Conservation (phyloP, 805 yeast species). For the Starmerella bombi region DNA sequence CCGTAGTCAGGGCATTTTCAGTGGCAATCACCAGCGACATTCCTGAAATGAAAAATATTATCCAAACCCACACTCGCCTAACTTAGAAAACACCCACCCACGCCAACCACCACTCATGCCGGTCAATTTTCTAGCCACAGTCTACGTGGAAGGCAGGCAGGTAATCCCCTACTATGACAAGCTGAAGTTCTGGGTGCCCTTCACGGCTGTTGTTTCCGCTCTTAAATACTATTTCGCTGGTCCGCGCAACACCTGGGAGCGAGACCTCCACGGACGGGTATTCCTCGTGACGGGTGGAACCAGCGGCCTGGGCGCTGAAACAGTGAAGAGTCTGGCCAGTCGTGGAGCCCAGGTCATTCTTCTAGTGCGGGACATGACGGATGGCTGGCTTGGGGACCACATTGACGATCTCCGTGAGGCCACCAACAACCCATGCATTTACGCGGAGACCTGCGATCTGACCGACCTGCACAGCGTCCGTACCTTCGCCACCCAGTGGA, state of each 20-base stretch:
- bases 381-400: conserved; percentile 68
- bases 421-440: conserved; percentile 61
- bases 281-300: conserved; percentile 64
- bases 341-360: conserved; percentile 80
- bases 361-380: conserved; percentile 48
- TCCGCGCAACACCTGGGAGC: conserved; percentile 73
- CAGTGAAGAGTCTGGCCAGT: conserved; percentile 58
- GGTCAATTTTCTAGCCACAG: conserved; percentile 59
- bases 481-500: conserved; percentile 86
- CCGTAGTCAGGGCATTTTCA: conserved; percentile 9
- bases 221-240: conserved; percentile 71
- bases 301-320: conserved; percentile 71
- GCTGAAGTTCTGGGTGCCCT: conserved; percentile 43
- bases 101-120: no score
- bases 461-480: conserved; percentile 61
- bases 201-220: conserved; percentile 33
- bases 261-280: conserved; percentile 84
- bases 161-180: conserved; percentile 61
- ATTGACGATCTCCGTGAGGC: conserved; percentile 60
- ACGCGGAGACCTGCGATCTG: conserved; percentile 84
- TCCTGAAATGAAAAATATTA: not conserved
- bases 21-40: conserved; percentile 13
- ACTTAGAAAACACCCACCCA: not conserved
- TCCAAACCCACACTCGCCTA: not conserved
- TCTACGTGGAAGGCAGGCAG: conserved; percentile 57